Base-by-base conservation (phyloP, 805 yeast genomes). In the Saturnispora besseyi region DNA sequence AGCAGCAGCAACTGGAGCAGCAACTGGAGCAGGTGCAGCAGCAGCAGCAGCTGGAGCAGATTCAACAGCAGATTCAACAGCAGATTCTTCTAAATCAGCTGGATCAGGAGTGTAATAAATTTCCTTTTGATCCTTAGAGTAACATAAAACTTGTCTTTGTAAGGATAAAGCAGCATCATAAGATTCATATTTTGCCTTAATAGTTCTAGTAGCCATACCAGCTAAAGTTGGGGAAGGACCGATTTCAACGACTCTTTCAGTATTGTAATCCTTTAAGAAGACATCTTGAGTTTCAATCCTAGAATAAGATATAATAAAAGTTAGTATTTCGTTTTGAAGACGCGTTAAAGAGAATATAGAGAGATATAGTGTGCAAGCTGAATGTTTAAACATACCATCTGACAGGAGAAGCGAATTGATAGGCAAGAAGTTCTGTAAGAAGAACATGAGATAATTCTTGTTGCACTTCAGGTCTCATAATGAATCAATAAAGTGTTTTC, bases 201-300 rank as follows among this genome's bases (percentile, higher is more conserved):
- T 81, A 55, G 99, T 93, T 74, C 98, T 84, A 59, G 87, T 81
- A 56, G 99, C 98, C 99, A 93, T 93, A 58, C 98, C 98, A 38
- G 97, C 93, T 66, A 93, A 77, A 41, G 99, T 93, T 53, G 99
- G 98, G 45, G 98, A 89, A 54, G 99, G 99, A 50, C 99, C 99
- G 57, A 93, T 87, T 71, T 93, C 99, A 58, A 93, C 96, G 54
- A 93, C 91, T 65, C 99, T 81, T 73, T 95, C 99, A 54, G 97
- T 85, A 71, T 91, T 89, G 79, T 81, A 84, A 61, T 89, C 93
- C 68, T 87, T 86, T 67, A 93, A 79, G 66, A 93, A 86, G 52
- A 93, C 98, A 74, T 93, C 99, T 72, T 93, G 99, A 55, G 99
- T 93, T 69, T 95, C 99, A 68, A 95, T 93, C 73, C 70, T 65